These are phyloP conservation scores for Setomelanomma holmii DNA, from an alignment of 2,329 filamentous ascomycete species.

Conservation along the genomic window DNA sequence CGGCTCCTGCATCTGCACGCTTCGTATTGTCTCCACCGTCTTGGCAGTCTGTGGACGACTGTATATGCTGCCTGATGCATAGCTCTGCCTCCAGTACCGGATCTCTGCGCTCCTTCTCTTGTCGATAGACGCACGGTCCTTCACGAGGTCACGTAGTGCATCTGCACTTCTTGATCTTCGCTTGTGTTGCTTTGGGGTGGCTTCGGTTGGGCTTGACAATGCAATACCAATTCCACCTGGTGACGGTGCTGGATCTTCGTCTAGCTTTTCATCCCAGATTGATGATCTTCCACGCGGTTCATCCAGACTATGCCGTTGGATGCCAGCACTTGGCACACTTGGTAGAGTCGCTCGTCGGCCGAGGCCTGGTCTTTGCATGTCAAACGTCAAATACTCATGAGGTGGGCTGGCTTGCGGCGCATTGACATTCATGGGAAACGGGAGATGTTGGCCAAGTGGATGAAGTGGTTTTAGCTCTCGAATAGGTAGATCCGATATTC, in stretches of 20 bases:
- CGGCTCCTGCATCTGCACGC: conserved; percentile 29
- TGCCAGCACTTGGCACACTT: conserved; percentile 31
- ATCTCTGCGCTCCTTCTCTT: conserved; percentile 45
- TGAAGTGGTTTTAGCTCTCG: conserved; percentile 43
- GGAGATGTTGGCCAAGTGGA: conserved; percentile 45
- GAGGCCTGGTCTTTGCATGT: conserved; percentile 28
- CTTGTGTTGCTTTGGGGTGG: conserved; percentile 28
- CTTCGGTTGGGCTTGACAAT: conserved; percentile 38
- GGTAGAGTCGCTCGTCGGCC: conserved; percentile 46
- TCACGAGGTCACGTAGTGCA: conserved; percentile 44
- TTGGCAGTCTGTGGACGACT: conserved; percentile 45
- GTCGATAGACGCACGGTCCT: conserved; percentile 28
- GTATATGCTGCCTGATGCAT: conserved; percentile 41
- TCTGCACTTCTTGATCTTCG: conserved; percentile 48
- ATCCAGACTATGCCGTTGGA: conserved; percentile 38
- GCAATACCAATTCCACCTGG: conserved; percentile 45
- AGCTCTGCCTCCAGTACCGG: conserved; percentile 46
- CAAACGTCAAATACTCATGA: conserved; percentile 45
- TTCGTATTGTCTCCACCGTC: conserved; percentile 41
- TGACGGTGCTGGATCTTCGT: conserved; percentile 33
- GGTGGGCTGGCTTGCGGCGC: conserved; percentile 45
- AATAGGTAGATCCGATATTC: conserved; percentile 46
- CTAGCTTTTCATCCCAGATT: conserved; percentile 37
- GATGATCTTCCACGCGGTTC: conserved; percentile 30
- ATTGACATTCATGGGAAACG: conserved; percentile 52